phyloP scores from a whole-genome alignment of 2,329 filamentous ascomycete species.

The Aspergillus pseudotamarii region DNA sequence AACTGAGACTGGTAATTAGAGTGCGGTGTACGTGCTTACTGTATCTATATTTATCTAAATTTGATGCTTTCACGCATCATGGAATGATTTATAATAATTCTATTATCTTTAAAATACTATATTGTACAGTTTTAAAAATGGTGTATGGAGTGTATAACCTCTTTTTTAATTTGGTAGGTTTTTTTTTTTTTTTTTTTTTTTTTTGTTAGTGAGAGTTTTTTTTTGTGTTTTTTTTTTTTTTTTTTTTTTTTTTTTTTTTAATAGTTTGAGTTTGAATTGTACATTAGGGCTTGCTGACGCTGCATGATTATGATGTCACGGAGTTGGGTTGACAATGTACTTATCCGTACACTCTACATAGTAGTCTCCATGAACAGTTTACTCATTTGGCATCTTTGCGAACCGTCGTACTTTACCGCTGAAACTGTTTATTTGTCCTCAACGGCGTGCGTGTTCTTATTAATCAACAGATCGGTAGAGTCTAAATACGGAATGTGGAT shows the following conservation, averaged over 20 bases:
- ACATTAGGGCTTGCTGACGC: background rate
- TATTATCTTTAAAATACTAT: too few species aligned
- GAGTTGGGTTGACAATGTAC: background rate
- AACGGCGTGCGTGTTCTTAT: background rate
- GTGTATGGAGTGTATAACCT: background rate
- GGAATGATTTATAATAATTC: too few species aligned
- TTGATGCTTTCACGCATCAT: background rate
- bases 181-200: background rate
- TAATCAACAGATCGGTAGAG: background rate
- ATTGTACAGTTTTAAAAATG: too few species aligned
- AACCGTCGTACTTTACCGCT: background rate
- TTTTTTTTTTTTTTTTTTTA: background rate
- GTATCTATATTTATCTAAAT: background rate
- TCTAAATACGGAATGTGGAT: background rate
- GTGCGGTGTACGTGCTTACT: background rate
- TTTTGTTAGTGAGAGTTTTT: background rate
- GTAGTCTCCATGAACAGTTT: background rate
- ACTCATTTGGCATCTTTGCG: background rate
- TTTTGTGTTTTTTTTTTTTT: background rate
- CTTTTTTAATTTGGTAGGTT: background rate
- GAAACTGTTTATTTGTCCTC: background rate
- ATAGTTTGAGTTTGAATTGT: background rate
- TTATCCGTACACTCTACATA: background rate
- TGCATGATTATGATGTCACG: background rate
- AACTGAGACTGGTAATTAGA: slow-evolving; percentile 59